phyloP scores from a whole-genome alignment of 139 green algal species.

The Diplosphaera chodatii region DNA sequence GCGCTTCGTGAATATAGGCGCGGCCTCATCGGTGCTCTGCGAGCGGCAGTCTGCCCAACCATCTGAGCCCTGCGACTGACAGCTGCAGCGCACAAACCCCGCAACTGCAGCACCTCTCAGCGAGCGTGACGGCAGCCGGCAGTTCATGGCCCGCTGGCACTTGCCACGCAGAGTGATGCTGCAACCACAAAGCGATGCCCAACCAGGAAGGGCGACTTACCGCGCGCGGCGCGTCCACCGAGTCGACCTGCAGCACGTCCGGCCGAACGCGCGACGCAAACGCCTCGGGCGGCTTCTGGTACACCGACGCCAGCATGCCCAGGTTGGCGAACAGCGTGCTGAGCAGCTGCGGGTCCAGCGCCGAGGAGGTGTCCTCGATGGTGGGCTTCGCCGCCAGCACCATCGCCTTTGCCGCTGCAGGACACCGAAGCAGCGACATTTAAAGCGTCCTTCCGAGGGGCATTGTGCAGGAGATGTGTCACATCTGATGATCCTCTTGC shows the following conservation, averaged over 20 bases:
- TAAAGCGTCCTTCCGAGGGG: background rate
- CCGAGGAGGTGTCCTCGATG: constrained; percentile 67
- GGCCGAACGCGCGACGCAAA: constrained; percentile 72
- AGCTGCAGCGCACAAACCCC: no score
- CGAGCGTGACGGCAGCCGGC: no score
- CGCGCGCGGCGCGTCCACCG: constrained; percentile 24
- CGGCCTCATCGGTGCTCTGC: no score
- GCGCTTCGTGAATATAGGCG: no score
- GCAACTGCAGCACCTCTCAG: no score
- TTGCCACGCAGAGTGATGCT: no score
- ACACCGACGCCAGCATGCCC: constrained; percentile 82
- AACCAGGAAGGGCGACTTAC: no score
- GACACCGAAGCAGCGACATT: background rate
- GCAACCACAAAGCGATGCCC: no score
- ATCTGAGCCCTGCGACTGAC: no score
- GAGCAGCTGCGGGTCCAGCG: constrained; percentile 76
- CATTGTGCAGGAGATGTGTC: background rate
- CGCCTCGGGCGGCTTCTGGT: constrained; percentile 84
- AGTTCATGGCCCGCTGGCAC: no score
- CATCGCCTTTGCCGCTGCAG: constrained; percentile 82
- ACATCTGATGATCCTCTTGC: no score
- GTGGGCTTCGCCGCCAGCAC: constrained; percentile 90
- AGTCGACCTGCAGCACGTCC: constrained; percentile 60
- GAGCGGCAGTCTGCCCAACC: no score
- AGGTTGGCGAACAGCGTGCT: constrained; percentile 72